A percentile compares a stretch with the other conserved stretches of the same genome.
Evolutionary conservation across 805 yeast species (phyloP).

Genomic region (Groenewaldozyma tartarivorans): DNA sequence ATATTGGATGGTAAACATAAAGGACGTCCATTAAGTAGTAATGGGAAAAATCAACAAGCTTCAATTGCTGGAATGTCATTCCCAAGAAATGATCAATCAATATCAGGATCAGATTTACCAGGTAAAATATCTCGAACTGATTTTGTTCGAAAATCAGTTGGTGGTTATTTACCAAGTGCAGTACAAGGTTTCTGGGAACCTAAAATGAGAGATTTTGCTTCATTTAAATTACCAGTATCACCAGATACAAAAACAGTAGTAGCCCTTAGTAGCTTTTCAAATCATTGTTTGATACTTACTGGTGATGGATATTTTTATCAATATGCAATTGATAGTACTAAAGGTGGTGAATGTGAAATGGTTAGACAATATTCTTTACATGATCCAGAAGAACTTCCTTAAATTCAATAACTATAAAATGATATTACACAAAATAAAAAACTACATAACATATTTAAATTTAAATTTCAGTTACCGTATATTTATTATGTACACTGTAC

Average conservation of each 20-base stretch:
- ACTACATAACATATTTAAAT: neutral
- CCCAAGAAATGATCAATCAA: neutral
- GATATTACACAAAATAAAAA: neutral
- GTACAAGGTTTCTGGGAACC: slow-evolving; percentile 82
- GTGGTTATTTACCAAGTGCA: slow-evolving; percentile 61
- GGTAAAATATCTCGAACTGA: neutral
- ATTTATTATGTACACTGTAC: too few relatives aligned
- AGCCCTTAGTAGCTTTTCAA: slow-evolving; percentile 26
- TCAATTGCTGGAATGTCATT: neutral
- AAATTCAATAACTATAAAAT: neutral
- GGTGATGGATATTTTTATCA: slow-evolving; percentile 73
- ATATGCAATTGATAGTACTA: slow-evolving; percentile 71
- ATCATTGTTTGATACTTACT: slow-evolving; percentile 60
- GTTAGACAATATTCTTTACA: slow-evolving; percentile 57
- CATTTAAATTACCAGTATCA: slow-evolving; percentile 53
- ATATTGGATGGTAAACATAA: neutral
- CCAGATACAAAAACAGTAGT: slow-evolving; percentile 24
- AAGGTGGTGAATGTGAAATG: slow-evolving; percentile 89
- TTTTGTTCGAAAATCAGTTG: neutral
- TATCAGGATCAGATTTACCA: neutral
- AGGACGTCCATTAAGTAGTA: neutral
- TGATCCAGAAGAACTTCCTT: slow-evolving; percentile 9
- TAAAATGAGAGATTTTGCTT: slow-evolving; percentile 77
- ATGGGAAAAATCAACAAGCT: too few relatives aligned
- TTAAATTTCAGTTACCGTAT: too few relatives aligned